Base-by-base conservation (phyloP, 495 filamentous ascomycete species). In the Hyphodiscus hymeniophilus region DNA sequence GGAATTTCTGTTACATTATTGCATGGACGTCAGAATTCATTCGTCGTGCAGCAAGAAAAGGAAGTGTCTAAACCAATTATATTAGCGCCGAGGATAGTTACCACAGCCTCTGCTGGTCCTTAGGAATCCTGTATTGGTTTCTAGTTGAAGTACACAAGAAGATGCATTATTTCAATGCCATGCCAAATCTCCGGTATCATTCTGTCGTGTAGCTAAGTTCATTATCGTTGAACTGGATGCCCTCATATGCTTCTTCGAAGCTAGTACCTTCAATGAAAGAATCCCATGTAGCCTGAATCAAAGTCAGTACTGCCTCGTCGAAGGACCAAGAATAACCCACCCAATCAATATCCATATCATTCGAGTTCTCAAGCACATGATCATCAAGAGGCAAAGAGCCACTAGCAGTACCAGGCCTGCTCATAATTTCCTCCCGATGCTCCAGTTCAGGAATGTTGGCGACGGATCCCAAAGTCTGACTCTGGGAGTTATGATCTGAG, bases 221-320 rank as follows among this genome's bases (percentile, higher is more conserved):
- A n/a, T n/a, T n/a, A n/a, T 33, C 30, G n/a, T 33, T 33, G n/a
- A 33, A 33, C 30, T 33, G 40, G 10, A 42, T 42, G 26, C 22
- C 4, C 4, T 18, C 20, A 28, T 35, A 49, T 13, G 26, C 30
- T 42, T 57, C 55, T 45, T 57, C 50, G 24, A 57, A 53, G 12
- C 41, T 57, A 7, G 50, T 23, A 12, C 50, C 55, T 48, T 57
- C 55, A 13, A 57, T 44, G 23, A 53, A 53, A 7, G 50, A 42
- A 34, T 57, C 50, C 55, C 50, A 53, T 13, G 45, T 21, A 28
- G 35, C 36, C 52, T 56, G 12, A n/a, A 32, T 17, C 16, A 24
- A 16, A 11, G 23, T 42, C 33, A 18, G 41, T 12, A 31, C 15
- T 30, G n/a, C n/a, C n/a, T n/a, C n/a, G n/a, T 17, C 11, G 22